Percentiles rank a stretch among this genome's conserved stretches.
Conservation (phyloP, 1,139 yeast genomes). For the Candida smagusa region DNA sequence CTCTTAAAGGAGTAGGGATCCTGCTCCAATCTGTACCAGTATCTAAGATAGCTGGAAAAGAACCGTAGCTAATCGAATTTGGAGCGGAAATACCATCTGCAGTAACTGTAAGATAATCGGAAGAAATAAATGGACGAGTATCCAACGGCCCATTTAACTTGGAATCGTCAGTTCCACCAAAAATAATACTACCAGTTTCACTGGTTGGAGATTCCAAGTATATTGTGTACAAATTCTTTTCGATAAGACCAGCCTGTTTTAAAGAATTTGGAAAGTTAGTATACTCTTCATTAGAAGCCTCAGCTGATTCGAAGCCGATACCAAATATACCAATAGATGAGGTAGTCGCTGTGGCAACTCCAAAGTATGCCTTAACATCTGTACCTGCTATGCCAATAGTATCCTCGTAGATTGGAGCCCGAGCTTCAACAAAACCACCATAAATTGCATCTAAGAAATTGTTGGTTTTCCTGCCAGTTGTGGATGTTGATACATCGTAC, state of each 20-base stretch:
- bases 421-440: constrained; percentile 8
- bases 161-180: constrained; percentile 20
- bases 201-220: constrained; percentile 13
- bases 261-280: constrained; percentile 25
- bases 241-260: constrained; percentile 21
- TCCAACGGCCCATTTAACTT: constrained; percentile 17
- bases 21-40: constrained; percentile 14
- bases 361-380: constrained; percentile 8
- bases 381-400: constrained; percentile 4
- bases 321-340: constrained; percentile 12
- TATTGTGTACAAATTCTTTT: constrained; percentile 17
- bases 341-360: constrained; percentile 9
- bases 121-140: constrained; percentile 6
- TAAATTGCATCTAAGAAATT: constrained; percentile 6
- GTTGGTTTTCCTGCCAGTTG: constrained; percentile 3
- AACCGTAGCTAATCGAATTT: no score
- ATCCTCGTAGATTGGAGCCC: constrained; percentile 5
- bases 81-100: no score
- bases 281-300: constrained; percentile 13
- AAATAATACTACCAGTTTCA: constrained; percentile 15
- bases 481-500: constrained; percentile 11
- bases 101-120: not conserved
- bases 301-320: constrained; percentile 10
- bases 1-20: no score
- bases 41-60: constrained; percentile 14